Percentiles rank a stretch among this genome's conserved stretches.
Conservation (phyloP, 1,139 yeast genomes). For the Yamadazyma spencermartinsiae region DNA sequence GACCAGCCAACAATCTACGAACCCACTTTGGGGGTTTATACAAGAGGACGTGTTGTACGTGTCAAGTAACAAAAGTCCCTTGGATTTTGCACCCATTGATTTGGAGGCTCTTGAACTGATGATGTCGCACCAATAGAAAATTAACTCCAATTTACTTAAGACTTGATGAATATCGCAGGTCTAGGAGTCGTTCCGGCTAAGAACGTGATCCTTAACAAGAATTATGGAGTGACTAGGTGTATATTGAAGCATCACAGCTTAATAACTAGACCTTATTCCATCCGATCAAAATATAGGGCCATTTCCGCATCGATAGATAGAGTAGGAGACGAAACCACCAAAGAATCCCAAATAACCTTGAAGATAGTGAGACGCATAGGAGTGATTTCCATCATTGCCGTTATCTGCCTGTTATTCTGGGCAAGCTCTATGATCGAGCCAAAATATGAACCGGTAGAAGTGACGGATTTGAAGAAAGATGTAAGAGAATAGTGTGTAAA, state of each 20-base stretch:
- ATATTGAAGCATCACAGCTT: neutral
- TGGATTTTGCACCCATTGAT: constrained; percentile 24
- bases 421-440: constrained; percentile 26
- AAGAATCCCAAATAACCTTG: constrained; percentile 32
- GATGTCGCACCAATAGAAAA: neutral
- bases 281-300: constrained; percentile 7
- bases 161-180: no score
- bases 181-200: no score
- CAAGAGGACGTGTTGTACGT: constrained; percentile 32
- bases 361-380: constrained; percentile 35
- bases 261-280: constrained; percentile 10
- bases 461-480: constrained; percentile 24
- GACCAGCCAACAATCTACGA: constrained; percentile 3
- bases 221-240: neutral
- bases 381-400: constrained; percentile 32
- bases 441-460: constrained; percentile 11
- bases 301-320: constrained; percentile 17
- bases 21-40: constrained; percentile 20
- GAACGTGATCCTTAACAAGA: no score
- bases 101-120: constrained; percentile 18
- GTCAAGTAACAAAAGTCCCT: constrained; percentile 13
- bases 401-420: constrained; percentile 36
- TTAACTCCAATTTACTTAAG: neutral
- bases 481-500: constrained; percentile 8
- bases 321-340: constrained; percentile 37